These are phyloP conservation scores for Leptographium procerum DNA, from an alignment of 2,329 filamentous ascomycete species.

Conservation along the genomic window DNA sequence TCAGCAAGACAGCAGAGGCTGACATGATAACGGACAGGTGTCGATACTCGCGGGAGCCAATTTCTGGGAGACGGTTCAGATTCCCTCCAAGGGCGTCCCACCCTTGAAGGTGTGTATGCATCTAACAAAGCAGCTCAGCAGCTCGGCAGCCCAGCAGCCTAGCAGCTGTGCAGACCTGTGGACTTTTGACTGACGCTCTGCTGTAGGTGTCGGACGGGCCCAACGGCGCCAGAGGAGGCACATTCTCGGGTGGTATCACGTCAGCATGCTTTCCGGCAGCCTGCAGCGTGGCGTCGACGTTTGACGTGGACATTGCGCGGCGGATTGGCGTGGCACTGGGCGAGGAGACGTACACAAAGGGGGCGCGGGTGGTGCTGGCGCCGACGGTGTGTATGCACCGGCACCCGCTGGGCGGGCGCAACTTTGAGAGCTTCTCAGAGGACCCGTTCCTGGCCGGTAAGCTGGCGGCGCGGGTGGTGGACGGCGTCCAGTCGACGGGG, in stretches of 20 bases:
- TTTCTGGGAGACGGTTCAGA: slow-evolving; percentile 57
- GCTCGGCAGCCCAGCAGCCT: no score
- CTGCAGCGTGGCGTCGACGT: slow-evolving; percentile 66
- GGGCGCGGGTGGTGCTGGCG: slow-evolving; percentile 64
- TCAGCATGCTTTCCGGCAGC: slow-evolving; percentile 74
- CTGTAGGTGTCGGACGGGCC: slow-evolving; percentile 54
- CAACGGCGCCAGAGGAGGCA: slow-evolving; percentile 56
- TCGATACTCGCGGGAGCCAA: slow-evolving; percentile 50
- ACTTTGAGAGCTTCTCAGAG: slow-evolving; percentile 80
- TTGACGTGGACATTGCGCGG: slow-evolving; percentile 59
- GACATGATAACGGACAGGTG: slow-evolving; percentile 27
- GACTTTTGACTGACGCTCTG: background rate
- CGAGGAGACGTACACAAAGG: slow-evolving; percentile 45
- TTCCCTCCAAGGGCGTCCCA: slow-evolving; percentile 51
- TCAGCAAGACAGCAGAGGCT: no score
- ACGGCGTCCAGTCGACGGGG: slow-evolving; percentile 60
- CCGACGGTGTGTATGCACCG: slow-evolving; percentile 76
- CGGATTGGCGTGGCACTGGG: slow-evolving; percentile 61
- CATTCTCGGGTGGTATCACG: slow-evolving; percentile 56
- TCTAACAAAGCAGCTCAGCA: no score
- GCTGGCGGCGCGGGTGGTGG: slow-evolving; percentile 59
- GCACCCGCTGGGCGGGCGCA: slow-evolving; percentile 68
- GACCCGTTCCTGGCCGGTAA: slow-evolving; percentile 68
- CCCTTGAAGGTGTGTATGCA: slow-evolving; percentile 42
- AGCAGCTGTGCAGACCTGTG: no score